These are phyloP conservation scores for Phylloporus arenicola DNA, from an alignment of 768 basidiomycete species.

Conservation along the genomic window DNA sequence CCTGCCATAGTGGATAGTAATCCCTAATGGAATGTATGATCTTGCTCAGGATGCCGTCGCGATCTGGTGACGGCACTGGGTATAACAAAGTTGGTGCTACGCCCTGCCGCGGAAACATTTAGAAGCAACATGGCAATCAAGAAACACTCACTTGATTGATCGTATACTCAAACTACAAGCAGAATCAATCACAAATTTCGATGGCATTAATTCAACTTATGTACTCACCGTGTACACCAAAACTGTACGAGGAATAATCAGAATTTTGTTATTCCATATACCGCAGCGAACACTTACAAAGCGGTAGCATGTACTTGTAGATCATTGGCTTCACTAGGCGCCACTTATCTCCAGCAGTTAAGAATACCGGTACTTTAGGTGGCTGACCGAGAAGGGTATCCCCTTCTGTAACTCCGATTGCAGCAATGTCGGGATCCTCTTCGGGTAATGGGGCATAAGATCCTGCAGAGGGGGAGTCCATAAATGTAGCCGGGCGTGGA, in stretches of 20 bases:
- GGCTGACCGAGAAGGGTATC: slow-evolving; percentile 24
- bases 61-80: slow-evolving; percentile 63
- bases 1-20: slow-evolving; percentile 96
- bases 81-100: slow-evolving; percentile 88
- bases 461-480: slow-evolving; percentile 34
- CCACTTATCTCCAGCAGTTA: slow-evolving; percentile 76
- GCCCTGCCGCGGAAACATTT: slow-evolving; percentile 43
- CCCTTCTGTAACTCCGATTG: slow-evolving; percentile 24
- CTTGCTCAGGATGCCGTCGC: slow-evolving; percentile 59
- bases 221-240: slow-evolving; percentile 56
- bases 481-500: slow-evolving; percentile 53
- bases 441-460: slow-evolving; percentile 36
- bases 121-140: background rate
- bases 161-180: slow-evolving; percentile 78
- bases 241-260: slow-evolving; percentile 33
- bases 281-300: slow-evolving; percentile 54
- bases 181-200: background rate
- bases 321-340: slow-evolving; percentile 74
- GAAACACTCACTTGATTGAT: slow-evolving; percentile 68
- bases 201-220: background rate
- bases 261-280: background rate
- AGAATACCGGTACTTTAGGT: slow-evolving; percentile 42
- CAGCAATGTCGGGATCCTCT: slow-evolving; percentile 21
- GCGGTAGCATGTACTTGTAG: slow-evolving; percentile 83
- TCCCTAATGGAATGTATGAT: slow-evolving; percentile 83